Evolutionary conservation across 2,329 filamentous ascomycete species (phyloP), one percentile per base, ranked within the genome.

Genomic region (Fusarium sp.): DNA sequence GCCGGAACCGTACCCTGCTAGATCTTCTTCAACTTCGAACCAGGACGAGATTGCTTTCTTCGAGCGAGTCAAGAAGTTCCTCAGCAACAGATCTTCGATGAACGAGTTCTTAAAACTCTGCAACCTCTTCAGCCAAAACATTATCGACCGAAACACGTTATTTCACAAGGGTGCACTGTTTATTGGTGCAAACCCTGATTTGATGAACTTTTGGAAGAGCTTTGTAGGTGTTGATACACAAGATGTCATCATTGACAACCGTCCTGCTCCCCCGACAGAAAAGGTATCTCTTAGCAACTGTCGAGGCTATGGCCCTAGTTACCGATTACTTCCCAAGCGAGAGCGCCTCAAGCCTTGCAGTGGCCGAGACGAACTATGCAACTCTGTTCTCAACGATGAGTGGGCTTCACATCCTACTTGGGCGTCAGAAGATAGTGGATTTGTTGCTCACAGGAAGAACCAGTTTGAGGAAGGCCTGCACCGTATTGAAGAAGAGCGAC

Each of bases 331-430:
- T 10, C 96, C 96, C 1, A 96, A 95, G 80, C 85, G 94, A 56
- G 96, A 98, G 78, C 91, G 94, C 13, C 89, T 96, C 62, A 96
- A 97, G 82, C 88, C 91, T 1, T 99, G 96, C 81, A 96, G 93
- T 75, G 96, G 96, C 13, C 92, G 96, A 45, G 96, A 99, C 75
- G 94, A 97, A 78, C 90, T 99, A 71, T 99, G 96, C 81, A 91
- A 93, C 71, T 90, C 91, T 23, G 95, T 99, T 1, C 84, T 99
- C 55, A 99, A 99, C 70, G 96, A 99, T 72, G 93, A 97, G 71
- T 99, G 96, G 96, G 96, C 96, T 3, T 98, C 95, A 25, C 96
- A 99, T 80, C 96, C 96, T 5, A 99, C 96, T 0, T 99, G 96
- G 96, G 96, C 95, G 2, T 98, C 95, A 1, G 96, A 99, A 79